phyloP scores from a whole-genome alignment of 306 rosid species.

The Pterocarpus macrocarpus region DNA sequence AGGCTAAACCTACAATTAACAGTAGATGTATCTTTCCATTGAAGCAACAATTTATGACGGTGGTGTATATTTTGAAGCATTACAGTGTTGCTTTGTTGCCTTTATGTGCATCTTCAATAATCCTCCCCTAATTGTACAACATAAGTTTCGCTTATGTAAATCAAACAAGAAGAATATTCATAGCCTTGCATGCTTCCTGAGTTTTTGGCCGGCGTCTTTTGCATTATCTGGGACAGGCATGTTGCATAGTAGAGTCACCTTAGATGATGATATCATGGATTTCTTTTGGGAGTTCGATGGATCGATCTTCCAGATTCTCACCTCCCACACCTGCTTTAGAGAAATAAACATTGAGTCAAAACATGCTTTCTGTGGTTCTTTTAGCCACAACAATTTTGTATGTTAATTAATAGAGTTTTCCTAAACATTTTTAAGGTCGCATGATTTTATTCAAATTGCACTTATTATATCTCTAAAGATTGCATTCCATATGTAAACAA shows the following conservation, averaged over 20 bases:
- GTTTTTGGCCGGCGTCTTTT: constrained; percentile 46
- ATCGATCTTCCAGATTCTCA: constrained; percentile 61
- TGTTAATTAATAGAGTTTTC: background rate
- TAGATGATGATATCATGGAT: constrained; percentile 61
- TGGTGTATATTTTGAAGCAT: background rate
- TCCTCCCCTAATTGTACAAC: background rate
- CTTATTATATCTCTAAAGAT: background rate
- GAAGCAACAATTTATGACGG: background rate
- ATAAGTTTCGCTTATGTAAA: background rate
- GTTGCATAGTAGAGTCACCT: constrained; percentile 69
- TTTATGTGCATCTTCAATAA: background rate
- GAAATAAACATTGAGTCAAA: background rate
- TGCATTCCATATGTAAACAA: background rate
- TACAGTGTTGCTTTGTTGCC: background rate
- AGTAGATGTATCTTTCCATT: background rate
- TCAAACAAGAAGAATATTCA: constrained; percentile 14
- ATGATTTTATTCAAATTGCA: too few species aligned
- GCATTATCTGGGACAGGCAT: constrained; percentile 70
- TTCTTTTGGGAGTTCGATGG: constrained; percentile 53
- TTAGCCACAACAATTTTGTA: background rate
- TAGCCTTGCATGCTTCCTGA: constrained; percentile 58
- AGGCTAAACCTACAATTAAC: background rate
- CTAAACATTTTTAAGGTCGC: too few species aligned
- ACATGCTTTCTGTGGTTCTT: background rate
- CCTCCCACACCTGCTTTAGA: constrained; percentile 71